Conservation (phyloP, 2,329 filamentous ascomycete genomes). For the Aspergillus alliaceus region DNA sequence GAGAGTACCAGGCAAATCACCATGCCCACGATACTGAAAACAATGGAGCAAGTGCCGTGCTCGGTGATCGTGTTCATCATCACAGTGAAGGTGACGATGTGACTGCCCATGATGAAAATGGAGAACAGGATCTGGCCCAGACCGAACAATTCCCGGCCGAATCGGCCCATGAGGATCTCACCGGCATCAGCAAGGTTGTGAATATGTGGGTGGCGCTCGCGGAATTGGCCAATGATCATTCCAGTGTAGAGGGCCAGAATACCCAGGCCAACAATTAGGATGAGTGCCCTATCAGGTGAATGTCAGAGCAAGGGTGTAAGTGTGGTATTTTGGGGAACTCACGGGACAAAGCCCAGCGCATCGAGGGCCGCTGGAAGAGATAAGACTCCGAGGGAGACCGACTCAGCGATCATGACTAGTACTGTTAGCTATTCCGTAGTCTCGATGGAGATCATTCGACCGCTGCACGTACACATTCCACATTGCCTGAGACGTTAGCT, state of each 20-base stretch:
- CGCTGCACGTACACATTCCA: constrained; percentile 31
- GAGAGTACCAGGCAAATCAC: constrained; percentile 60
- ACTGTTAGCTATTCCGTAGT: background rate
- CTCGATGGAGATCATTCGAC: background rate
- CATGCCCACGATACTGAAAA: constrained; percentile 61
- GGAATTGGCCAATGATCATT: constrained; percentile 60
- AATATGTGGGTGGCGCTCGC: constrained; percentile 57
- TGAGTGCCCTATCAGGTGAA: constrained; percentile 42
- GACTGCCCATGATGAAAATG: constrained; percentile 69
- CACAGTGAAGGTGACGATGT: constrained; percentile 68
- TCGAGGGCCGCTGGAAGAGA: constrained; percentile 54
- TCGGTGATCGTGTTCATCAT: constrained; percentile 66
- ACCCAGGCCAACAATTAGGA: constrained; percentile 57
- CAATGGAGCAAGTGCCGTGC: constrained; percentile 62
- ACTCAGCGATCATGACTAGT: constrained; percentile 56
- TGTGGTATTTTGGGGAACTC: constrained; percentile 15
- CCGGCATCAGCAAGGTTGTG: constrained; percentile 69
- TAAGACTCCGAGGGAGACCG: constrained; percentile 57
- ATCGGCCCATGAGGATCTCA: constrained; percentile 58
- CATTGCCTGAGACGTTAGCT: constrained; percentile 35
- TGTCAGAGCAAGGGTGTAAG: background rate
- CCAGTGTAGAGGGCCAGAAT: constrained; percentile 59
- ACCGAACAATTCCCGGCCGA: constrained; percentile 64
- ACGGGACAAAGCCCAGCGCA: constrained; percentile 52
- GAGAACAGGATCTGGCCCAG: constrained; percentile 63